Conservation (phyloP, 345 rosid genomes). For the Citrus inodora region DNA sequence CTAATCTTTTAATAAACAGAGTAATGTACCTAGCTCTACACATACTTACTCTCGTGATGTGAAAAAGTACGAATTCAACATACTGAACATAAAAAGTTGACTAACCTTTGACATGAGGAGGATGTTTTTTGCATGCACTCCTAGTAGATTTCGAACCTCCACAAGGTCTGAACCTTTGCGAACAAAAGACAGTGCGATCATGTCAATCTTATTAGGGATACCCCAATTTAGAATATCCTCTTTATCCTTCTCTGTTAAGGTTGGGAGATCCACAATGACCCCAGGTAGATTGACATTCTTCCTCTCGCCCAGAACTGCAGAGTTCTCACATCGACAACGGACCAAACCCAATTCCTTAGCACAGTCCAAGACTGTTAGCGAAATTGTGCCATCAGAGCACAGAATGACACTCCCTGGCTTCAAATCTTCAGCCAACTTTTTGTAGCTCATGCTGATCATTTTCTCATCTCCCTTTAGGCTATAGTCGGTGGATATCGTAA, state of each 20-base stretch:
- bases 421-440: conserved; percentile 53
- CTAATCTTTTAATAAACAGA: neutral
- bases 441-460: conserved; percentile 56
- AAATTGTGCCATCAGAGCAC: conserved; percentile 57
- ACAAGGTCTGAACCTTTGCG: conserved; percentile 59
- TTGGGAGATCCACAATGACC: conserved; percentile 60
- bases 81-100: neutral
- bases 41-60: too few species aligned
- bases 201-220: conserved; percentile 51
- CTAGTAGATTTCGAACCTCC: conserved; percentile 44
- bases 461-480: conserved; percentile 40
- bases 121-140: conserved; percentile 41
- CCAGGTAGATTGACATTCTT: conserved; percentile 68
- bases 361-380: conserved; percentile 45
- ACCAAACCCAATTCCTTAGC: conserved; percentile 45
- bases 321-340: conserved; percentile 47
- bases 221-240: conserved; percentile 59
- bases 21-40: too few species aligned
- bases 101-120: conserved; percentile 58
- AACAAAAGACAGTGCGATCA: conserved; percentile 60
- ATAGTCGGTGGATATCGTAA: conserved; percentile 49
- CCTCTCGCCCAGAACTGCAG: conserved; percentile 56
- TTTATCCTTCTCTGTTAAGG: conserved; percentile 57
- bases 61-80: too few species aligned
- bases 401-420: conserved; percentile 42